phyloP scores from a whole-genome alignment of 192 early-diverging fungal species.

The Allomyces javanicus region DNA sequence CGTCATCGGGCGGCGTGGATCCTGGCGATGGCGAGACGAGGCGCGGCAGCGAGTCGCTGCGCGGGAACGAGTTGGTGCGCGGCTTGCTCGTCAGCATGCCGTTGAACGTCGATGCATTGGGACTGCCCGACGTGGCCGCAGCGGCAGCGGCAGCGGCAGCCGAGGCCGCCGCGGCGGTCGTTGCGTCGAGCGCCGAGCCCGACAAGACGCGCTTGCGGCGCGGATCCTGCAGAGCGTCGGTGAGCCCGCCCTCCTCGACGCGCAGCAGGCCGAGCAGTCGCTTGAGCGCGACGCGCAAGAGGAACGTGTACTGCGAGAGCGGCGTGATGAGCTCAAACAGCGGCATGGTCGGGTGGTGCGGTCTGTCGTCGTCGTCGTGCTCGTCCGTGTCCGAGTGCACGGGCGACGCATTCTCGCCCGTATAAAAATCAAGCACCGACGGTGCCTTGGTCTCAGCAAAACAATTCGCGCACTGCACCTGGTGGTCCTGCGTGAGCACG shows the following conservation, averaged over 20 bases:
- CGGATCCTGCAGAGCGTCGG: background rate
- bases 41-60: background rate
- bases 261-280: conserved; percentile 60
- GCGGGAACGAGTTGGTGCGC: background rate
- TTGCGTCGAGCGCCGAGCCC: conserved; percentile 5
- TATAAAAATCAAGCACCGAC: conserved; percentile 1
- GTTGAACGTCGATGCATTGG: no score
- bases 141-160: background rate
- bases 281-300: conserved; percentile 61
- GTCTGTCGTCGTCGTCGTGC: no score
- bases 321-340: conserved; percentile 55
- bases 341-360: no score
- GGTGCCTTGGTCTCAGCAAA: conserved; percentile 17
- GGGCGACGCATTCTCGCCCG: conserved; percentile 7
- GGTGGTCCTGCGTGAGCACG: conserved; percentile 1
- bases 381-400: no score
- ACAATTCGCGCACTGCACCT: conserved; percentile 32
- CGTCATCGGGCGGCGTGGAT: background rate
- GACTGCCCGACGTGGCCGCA: no score
- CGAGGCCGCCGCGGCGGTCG: background rate
- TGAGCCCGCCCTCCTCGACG: conserved; percentile 10
- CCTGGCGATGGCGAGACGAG: no score
- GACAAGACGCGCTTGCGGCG: background rate
- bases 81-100: background rate
- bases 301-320: conserved; percentile 76